Percentiles rank a stretch among this genome's conserved stretches.
phyloP scores from a whole-genome alignment of 176 grass and related monocot species.

The Tillandsia leiboldiana region DNA sequence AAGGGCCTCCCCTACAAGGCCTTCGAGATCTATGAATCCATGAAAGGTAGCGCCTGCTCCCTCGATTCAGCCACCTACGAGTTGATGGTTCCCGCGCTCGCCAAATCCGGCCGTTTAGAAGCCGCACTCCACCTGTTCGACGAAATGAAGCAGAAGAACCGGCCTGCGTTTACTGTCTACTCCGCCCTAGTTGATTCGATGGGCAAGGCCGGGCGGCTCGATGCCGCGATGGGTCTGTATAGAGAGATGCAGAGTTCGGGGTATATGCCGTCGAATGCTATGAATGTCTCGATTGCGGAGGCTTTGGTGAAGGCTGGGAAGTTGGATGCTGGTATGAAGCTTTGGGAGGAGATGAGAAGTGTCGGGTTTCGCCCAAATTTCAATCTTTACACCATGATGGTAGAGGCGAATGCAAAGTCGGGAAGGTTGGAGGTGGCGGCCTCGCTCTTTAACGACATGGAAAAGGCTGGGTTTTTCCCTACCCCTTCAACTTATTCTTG shows the following conservation, averaged over 20 bases:
- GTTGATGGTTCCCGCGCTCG: slow-evolving; percentile 66
- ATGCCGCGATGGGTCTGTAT: slow-evolving; percentile 71
- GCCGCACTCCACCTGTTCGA: slow-evolving; percentile 69
- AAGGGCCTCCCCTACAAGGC: slow-evolving; percentile 83
- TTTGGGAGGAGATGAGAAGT: slow-evolving; percentile 74
- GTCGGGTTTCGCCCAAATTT: slow-evolving; percentile 65
- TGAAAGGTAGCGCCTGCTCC: slow-evolving; percentile 32
- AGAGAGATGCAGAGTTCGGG: slow-evolving; percentile 65
- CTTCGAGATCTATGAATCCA: slow-evolving; percentile 83
- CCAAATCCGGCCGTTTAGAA: slow-evolving; percentile 64
- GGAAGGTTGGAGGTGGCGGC: slow-evolving; percentile 45
- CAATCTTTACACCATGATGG: slow-evolving; percentile 71
- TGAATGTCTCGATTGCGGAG: slow-evolving; percentile 60
- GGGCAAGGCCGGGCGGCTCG: slow-evolving; percentile 73
- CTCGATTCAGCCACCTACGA: slow-evolving; percentile 66
- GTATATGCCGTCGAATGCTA: slow-evolving; percentile 35
- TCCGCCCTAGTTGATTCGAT: slow-evolving; percentile 67
- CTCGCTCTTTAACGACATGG: slow-evolving; percentile 74
- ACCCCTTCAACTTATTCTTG: slow-evolving; percentile 70
- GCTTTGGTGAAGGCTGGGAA: slow-evolving; percentile 70
- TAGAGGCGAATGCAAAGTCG: slow-evolving; percentile 79
- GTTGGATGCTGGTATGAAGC: slow-evolving; percentile 69
- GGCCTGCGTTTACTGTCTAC: slow-evolving; percentile 36
- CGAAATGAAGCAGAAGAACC: slow-evolving; percentile 55
- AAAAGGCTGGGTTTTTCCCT: slow-evolving; percentile 90